Conservation (phyloP, 2,329 filamentous ascomycete genomes). For the Phaeosphaeriaceae sp. region DNA sequence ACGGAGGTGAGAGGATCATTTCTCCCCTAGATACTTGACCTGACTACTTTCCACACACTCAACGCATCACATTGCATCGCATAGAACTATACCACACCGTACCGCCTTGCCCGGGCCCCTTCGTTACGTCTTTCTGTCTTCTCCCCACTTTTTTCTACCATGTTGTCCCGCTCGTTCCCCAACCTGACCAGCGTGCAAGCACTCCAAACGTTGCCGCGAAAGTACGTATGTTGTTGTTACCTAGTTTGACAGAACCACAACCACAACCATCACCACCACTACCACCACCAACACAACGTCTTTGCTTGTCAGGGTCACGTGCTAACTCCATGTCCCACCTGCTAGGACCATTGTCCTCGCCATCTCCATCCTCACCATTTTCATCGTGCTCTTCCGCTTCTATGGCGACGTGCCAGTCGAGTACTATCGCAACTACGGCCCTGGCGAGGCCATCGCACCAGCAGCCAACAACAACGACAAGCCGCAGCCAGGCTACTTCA, state of each 20-base stretch:
- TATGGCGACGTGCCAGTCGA: constrained; percentile 33
- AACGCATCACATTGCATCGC: too few species aligned
- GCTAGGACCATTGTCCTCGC: constrained; percentile 29
- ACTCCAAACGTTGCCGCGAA: constrained; percentile 14
- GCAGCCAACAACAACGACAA: constrained; percentile 26
- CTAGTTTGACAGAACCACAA: too few species aligned
- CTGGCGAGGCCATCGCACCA: constrained; percentile 21
- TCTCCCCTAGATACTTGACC: too few species aligned
- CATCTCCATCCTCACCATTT: constrained; percentile 23
- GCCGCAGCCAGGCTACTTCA: constrained; percentile 41
- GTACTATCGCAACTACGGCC: constrained; percentile 34
- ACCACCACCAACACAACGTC: not conserved
- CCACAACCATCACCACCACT: too few species aligned
- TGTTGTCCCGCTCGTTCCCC: constrained; percentile 5
- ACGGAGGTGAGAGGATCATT: too few species aligned
- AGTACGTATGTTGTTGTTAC: constrained; percentile 6
- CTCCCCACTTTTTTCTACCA: too few species aligned
- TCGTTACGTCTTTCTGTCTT: too few species aligned
- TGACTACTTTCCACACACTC: too few species aligned
- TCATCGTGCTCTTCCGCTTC: constrained; percentile 32
- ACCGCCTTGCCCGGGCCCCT: too few species aligned
- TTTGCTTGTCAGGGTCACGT: not conserved
- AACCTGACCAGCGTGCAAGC: constrained; percentile 10
- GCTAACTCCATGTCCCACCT: constrained; percentile 8
- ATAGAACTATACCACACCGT: too few species aligned